These are phyloP conservation scores for Fusarium humuli DNA, from an alignment of 2,329 filamentous ascomycete genomes.

Conservation along the genomic window DNA sequence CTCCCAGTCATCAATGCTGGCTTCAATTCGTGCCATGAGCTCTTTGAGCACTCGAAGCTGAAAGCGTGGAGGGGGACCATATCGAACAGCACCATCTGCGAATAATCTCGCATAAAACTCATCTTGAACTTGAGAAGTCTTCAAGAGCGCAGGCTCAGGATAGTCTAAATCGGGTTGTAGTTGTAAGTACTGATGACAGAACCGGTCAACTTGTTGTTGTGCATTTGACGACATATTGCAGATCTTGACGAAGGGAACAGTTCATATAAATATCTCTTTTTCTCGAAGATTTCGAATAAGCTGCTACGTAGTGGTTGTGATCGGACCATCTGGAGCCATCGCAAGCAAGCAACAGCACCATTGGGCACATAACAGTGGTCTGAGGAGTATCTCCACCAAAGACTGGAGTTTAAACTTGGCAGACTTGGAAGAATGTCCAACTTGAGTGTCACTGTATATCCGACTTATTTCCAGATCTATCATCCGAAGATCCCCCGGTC, in stretches of 20 bases:
- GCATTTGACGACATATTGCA: slow-evolving; percentile 33
- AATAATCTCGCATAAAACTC: slow-evolving; percentile 76
- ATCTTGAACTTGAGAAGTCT: slow-evolving; percentile 71
- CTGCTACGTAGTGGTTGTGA: slow-evolving; percentile 2
- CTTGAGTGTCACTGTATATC: slow-evolving; percentile 15
- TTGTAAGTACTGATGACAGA: slow-evolving; percentile 84
- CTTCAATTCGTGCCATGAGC: slow-evolving; percentile 76
- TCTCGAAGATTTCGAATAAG: slow-evolving; percentile 3
- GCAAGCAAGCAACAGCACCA: slow-evolving; percentile 14
- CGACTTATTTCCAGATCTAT: background rate
- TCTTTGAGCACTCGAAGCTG: slow-evolving; percentile 78
- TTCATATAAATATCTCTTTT: background rate
- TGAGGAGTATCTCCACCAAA: slow-evolving; percentile 39
- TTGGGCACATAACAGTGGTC: slow-evolving; percentile 25
- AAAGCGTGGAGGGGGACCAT: slow-evolving; percentile 76
- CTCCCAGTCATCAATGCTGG: slow-evolving; percentile 82
- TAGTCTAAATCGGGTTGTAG: slow-evolving; percentile 73
- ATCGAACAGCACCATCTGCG: slow-evolving; percentile 63
- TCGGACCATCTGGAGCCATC: slow-evolving; percentile 27
- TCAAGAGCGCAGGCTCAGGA: slow-evolving; percentile 69
- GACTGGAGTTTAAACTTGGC: slow-evolving; percentile 35
- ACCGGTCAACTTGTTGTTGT: slow-evolving; percentile 56
- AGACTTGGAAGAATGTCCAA: slow-evolving; percentile 19
- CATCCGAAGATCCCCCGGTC: slow-evolving; percentile 32
- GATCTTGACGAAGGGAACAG: background rate